phyloP scores from a whole-genome alignment of 805 yeast genomes.

The Jamesozyma piceae region DNA sequence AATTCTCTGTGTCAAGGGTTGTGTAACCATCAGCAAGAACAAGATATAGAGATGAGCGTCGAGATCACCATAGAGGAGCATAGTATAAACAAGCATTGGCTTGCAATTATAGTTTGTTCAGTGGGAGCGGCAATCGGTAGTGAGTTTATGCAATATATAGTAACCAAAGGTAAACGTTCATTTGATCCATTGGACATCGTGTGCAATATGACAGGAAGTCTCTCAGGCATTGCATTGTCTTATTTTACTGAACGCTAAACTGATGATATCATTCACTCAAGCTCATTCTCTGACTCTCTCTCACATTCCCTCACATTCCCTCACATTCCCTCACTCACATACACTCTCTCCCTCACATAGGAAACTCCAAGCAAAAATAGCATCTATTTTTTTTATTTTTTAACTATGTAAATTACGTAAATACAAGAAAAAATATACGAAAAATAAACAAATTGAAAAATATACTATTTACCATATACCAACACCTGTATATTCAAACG shows the following conservation, averaged over 20 bases:
- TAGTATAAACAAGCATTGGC: constrained; percentile 12
- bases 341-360: no score
- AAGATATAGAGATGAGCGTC: neutral
- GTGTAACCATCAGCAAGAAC: neutral
- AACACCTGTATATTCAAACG: no score
- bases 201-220: constrained; percentile 28
- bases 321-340: no score
- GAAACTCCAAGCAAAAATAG: no score
- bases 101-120: constrained; percentile 38
- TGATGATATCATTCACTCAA: no score
- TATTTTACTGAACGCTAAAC: constrained; percentile 1
- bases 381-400: no score
- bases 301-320: no score
- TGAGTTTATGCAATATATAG: constrained; percentile 39
- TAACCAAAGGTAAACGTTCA: constrained; percentile 30
- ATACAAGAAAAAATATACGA: no score
- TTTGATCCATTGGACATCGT: constrained; percentile 44
- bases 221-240: constrained; percentile 15
- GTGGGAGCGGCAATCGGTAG: constrained; percentile 40
- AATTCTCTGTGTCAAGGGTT: neutral
- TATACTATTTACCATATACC: no score
- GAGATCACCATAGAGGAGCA: neutral
- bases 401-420: no score
- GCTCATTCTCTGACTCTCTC: no score
- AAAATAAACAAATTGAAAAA: no score